Percentiles rank a stretch among this genome's conserved stretches.
phyloP scores from a whole-genome alignment of 345 rosid species.

The Gossypioides kirkii region DNA sequence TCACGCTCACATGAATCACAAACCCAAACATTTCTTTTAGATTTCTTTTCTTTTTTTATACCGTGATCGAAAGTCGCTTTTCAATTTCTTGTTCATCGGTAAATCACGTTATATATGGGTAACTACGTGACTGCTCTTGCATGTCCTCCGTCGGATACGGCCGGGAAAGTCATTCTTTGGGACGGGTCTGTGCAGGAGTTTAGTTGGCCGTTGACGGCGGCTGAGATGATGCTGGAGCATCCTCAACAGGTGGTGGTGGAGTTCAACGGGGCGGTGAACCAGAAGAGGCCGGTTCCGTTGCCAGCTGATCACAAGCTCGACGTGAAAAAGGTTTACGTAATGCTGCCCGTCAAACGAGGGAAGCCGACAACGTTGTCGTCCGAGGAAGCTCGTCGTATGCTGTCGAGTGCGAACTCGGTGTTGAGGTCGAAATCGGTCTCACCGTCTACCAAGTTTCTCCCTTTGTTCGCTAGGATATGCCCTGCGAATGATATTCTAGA shows the following conservation, averaged over 20 bases:
- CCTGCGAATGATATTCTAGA: conserved; percentile 19
- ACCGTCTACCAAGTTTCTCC: conserved; percentile 31
- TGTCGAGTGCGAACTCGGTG: conserved; percentile 33
- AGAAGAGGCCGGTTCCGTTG: conserved; percentile 41
- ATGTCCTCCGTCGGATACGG: background rate
- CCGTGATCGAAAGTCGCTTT: background rate
- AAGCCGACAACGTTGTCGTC: conserved; percentile 32
- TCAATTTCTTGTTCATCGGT: background rate
- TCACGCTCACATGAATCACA: conserved; percentile 3
- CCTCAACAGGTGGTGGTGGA: conserved; percentile 66
- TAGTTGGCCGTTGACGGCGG: conserved; percentile 33
- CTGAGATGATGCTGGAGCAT: conserved; percentile 65
- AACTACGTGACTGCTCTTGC: conserved; percentile 26
- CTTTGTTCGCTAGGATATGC: conserved; percentile 41
- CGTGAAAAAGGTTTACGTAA: conserved; percentile 36
- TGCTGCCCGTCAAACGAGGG: conserved; percentile 52
- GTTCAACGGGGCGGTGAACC: conserved; percentile 23
- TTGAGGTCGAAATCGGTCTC: conserved; percentile 30
- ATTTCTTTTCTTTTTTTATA: background rate
- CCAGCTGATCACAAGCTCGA: conserved; percentile 58
- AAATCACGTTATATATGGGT: conserved; percentile 35
- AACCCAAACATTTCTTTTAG: background rate
- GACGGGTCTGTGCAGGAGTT: conserved; percentile 46
- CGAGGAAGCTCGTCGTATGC: conserved; percentile 40
- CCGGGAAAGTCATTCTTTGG: conserved; percentile 42